Evolutionary conservation across 139 green algal species (phyloP).

Genomic region (Parachlorella kessleri): DNA sequence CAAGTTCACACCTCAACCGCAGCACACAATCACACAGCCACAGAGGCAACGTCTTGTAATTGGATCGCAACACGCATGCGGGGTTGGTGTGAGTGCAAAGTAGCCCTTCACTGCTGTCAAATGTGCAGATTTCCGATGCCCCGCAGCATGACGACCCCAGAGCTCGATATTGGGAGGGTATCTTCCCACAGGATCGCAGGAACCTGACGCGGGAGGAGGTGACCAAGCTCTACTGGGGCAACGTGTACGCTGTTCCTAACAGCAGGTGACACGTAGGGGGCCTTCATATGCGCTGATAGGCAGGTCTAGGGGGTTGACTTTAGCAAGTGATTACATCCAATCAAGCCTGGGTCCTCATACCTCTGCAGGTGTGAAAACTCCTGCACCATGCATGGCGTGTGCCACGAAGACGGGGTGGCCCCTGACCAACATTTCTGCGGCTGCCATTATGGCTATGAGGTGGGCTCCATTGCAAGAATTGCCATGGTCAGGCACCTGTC

Average conservation of each 20-base stretch:
- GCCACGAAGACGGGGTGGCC: too few species aligned
- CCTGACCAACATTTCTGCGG: too few species aligned
- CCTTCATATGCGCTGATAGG: too few species aligned
- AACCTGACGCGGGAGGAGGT: background rate
- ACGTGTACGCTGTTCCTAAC: background rate
- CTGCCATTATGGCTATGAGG: too few species aligned
- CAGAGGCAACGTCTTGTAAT: too few species aligned
- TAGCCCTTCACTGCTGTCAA: background rate
- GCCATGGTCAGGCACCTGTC: too few species aligned
- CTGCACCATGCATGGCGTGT: background rate
- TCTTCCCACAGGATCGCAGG: background rate
- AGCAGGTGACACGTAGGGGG: background rate
- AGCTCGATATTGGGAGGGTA: background rate
- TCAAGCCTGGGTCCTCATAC: background rate
- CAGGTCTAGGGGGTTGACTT: too few species aligned
- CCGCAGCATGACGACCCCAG: background rate
- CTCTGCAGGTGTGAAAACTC: background rate
- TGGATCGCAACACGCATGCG: too few species aligned
- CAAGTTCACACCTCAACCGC: too few species aligned
- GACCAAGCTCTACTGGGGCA: background rate
- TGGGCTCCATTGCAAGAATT: too few species aligned
- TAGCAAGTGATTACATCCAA: background rate
- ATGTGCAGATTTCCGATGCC: background rate
- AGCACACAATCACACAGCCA: background rate
- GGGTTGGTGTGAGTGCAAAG: background rate